Base-by-base conservation (phyloP, 768 basidiomycete species). In the Pulveroboletus sp. region DNA sequence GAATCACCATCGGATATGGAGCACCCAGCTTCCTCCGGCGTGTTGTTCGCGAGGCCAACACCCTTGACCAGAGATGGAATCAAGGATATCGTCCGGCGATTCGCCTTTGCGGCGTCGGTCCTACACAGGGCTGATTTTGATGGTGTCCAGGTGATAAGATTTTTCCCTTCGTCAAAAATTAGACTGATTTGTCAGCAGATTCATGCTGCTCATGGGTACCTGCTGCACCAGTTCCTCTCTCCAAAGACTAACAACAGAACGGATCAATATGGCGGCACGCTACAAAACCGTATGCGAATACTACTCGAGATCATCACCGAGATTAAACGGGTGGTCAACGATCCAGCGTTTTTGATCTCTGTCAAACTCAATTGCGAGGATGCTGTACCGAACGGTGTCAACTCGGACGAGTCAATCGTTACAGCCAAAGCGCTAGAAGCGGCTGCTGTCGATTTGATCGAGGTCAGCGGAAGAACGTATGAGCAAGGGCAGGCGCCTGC, bases 41-140 rank as follows among this genome's bases (percentile, higher is more conserved):
- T 70, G 14, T 39, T 61, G 42, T 68, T 70, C 35, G 64, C 64
- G 27, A 44, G 60, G 40, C 66, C 66, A 11, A 58, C 57, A 3
- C 69, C 73, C 1, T 61, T 84, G 31, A 78, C 75, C 0, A 63
- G 61, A 0, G 62, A 58, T 0, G 82, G 82, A 40, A 77, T 84
- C 41, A 57, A 67, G 35, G 76, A 81, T 46, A 77, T 78, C 48
- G 62, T 77, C 19, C 29, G 66, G n/a, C 64, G 76, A 11, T 86
- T 77, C 55, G 77, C 71, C 6, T 66, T 71, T 13, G 82, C 80
- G 2, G 82, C 85, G 4, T 68, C 68, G 23, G 80, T 80, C 11
- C 69, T 84, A 10, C 58, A 71, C 39, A 55, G 59, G 19, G 84
- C 85, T 23, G 85, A 82, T 1, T 88, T 88, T 52, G 86, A 89